Evolutionary conservation across 1,284 basidiomycete genomes (phyloP), one percentile per base, ranked within the genome.

Genomic region (Ceratobasidium papillatum): DNA sequence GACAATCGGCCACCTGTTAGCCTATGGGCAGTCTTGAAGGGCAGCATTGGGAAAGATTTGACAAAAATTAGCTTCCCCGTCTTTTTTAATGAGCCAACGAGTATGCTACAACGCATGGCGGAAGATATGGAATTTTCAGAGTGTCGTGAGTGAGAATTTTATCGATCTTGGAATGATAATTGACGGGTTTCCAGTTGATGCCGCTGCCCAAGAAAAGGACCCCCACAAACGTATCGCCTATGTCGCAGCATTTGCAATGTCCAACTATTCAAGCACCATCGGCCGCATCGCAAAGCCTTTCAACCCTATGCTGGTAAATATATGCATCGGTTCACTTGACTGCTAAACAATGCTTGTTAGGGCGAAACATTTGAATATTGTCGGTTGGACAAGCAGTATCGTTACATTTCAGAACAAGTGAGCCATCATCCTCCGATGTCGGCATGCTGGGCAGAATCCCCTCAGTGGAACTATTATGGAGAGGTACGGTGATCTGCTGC

Each of bases 91-190:
- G 95, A 97, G 79, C 94, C 94, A 47, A 96, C 94, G 56, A 96
- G 94, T 78, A 99, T 99, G 97, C 66, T 77, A n/a, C 85, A 89
- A 80, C 81, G 87, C 54, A 88, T 88, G 91, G 91, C 94, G 14
- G 94, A 96, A 82, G 95, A 96, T 82, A 96, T 96, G 94, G 95
- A 98, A 82, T 98, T 96, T 82, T 92, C 94, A 1, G 94, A 96
- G 78, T 97, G 95, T 79, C 84, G 93, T 95, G 79, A 86, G 94
- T 86, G 80, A 61, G 30, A 19, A 27, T 9, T 19, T 36, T 17
- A 71, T 66, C 14, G 11, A 5, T 27, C 34, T 9, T 54, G 74
- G 68, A 17, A 19, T 66, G n/a, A 49, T 52, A 68, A 38, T 34
- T 69, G 41, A 63, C 61, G 12, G 12, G 43, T 71, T 43, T 49